Evolutionary conservation across 2,329 filamentous ascomycete genomes (phyloP), one percentile per base, ranked within the genome.

Genomic region (Sordariomycetes sp.): DNA sequence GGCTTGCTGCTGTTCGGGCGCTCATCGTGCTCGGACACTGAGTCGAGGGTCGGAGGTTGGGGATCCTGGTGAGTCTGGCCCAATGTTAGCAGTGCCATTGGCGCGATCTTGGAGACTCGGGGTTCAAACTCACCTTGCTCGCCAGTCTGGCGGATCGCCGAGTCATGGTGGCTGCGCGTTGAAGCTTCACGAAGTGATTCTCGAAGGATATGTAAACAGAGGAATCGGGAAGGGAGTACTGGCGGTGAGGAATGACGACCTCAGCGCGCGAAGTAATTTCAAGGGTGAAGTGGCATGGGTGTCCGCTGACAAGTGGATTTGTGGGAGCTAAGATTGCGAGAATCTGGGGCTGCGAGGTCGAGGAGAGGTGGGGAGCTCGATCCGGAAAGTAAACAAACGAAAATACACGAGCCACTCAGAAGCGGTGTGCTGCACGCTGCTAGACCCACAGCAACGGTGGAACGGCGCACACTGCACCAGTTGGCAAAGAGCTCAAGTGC

Each of bases 61-160:
- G 8, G 28, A n/a, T 10, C 20, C 20, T 48, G 18, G 11, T 56
- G 57, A 54, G 52, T 20, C 20, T 40, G 10, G 53, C 14, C 12
- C 37, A 11, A n/a, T 4, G 14, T 43, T 43, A 43, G 37, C 37
- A 11, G 14, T 3, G 37, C 14, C 12, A 14, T 5, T 43, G 12
- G 37, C 6, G 37, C 12, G 18, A n/a, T n/a, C 37, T n/a, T 3
- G 3, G 37, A 43, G 37, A 43, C 3, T 16, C 14, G 14, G 12
- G 37, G 12, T 43, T 43, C 18, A 74, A 22, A 61, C 62, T 50
- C 67, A 64, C 61, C 66, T 66, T 53, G 16, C 52, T 48, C 58
- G 73, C 73, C 67, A 76, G 67, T 63, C 74, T 72, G 63, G 74
- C 73, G 58, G 74, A 76, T 60, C 74, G 73, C 64, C 74, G 74